These are phyloP conservation scores for Blastomyces emzantsi DNA, from an alignment of 2,329 filamentous ascomycete species.

Conservation along the genomic window DNA sequence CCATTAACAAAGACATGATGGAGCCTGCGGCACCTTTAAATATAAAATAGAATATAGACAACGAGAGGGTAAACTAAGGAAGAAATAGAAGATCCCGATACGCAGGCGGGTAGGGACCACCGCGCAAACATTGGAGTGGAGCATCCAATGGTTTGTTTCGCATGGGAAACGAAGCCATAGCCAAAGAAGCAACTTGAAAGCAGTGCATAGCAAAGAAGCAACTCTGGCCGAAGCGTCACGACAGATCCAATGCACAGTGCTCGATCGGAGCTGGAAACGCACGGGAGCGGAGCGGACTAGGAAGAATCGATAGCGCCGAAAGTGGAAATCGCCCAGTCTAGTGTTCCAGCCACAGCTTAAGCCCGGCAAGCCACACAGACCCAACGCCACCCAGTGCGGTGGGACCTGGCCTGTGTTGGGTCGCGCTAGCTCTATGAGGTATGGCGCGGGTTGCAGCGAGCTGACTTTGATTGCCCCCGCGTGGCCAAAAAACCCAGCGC, in stretches of 20 bases:
- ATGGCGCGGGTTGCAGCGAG: slow-evolving; percentile 11
- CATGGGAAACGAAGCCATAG: neutral
- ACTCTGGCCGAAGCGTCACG: slow-evolving; percentile 1
- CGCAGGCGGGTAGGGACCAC: neutral
- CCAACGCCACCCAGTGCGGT: slow-evolving; percentile 14
- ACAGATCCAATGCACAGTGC: neutral
- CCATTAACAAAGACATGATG: slow-evolving; percentile 7
- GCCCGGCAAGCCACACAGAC: slow-evolving; percentile 12
- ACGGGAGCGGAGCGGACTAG: neutral
- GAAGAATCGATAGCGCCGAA: slow-evolving; percentile 7
- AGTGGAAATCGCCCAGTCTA: slow-evolving; percentile 1
- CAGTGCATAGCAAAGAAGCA: slow-evolving; percentile 1
- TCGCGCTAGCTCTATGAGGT: slow-evolving; percentile 3
- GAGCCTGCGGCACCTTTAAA: slow-evolving; percentile 8
- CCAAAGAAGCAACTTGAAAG: neutral
- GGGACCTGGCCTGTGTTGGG: slow-evolving; percentile 4
- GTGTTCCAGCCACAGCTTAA: slow-evolving; percentile 8
- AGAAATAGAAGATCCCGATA: neutral
- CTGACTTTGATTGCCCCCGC: slow-evolving; percentile 13
- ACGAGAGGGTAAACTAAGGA: neutral
- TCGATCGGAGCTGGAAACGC: slow-evolving; percentile 6
- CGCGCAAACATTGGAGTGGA: neutral
- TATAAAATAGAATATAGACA: slow-evolving; percentile 4
- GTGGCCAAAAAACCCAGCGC: slow-evolving; percentile 14
- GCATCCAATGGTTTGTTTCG: slow-evolving; percentile 1